Evolutionary conservation across 139 green algal genomes (phyloP).

Genomic region (Edaphochlamys debaryana): DNA sequence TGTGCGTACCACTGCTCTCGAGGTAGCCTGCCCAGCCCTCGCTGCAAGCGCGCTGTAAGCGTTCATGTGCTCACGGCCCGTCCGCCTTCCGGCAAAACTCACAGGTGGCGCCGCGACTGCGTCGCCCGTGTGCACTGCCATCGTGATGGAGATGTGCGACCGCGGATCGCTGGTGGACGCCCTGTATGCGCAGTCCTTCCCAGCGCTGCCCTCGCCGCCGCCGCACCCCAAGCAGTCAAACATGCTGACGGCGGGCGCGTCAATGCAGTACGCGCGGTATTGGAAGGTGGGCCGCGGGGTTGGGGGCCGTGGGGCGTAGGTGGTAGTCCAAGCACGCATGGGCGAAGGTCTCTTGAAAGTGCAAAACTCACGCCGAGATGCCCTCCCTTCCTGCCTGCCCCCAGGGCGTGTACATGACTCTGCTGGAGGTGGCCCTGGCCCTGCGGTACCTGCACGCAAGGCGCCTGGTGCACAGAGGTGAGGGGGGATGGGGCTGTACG

Average conservation of each 20-base stretch:
- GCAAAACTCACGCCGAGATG: no score
- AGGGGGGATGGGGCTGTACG: neutral
- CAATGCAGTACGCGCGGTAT: neutral
- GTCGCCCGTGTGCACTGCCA: neutral
- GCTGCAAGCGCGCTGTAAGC: no score
- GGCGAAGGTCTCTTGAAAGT: no score
- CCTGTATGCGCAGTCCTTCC: neutral
- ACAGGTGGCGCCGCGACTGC: no score
- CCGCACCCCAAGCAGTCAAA: neutral
- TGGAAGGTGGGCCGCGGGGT: neutral
- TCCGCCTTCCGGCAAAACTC: no score
- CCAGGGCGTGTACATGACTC: neutral
- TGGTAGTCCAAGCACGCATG: no score
- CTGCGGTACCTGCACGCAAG: neutral
- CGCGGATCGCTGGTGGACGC: neutral
- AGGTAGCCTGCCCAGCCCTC: no score
- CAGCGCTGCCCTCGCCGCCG: neutral
- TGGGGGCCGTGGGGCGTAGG: no score
- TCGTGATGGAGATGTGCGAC: slow-evolving; percentile 3
- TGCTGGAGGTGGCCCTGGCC: neutral
- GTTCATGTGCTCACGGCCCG: no score
- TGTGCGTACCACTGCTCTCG: no score
- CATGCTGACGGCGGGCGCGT: neutral
- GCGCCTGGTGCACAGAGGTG: no score
- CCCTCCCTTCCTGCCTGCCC: no score